These are phyloP conservation scores for Hanseniaspora taiwanica DNA, from an alignment of 805 yeast species.

Conservation along the genomic window DNA sequence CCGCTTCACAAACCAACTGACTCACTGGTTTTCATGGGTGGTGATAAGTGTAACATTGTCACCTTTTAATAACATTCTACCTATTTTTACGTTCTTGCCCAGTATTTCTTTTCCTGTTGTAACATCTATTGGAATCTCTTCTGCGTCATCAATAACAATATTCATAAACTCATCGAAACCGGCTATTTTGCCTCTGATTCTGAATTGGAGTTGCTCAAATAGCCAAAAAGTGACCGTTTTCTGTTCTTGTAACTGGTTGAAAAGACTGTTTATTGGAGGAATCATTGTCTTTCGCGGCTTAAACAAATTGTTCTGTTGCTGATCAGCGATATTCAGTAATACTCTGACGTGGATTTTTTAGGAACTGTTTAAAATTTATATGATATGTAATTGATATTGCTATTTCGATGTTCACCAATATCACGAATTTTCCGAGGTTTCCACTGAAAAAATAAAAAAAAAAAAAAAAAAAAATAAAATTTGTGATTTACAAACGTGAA, in stretches of 20 bases:
- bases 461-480: no score
- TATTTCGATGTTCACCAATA: no score
- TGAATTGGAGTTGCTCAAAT: conserved; percentile 64
- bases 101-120: conserved; percentile 20
- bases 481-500: no score
- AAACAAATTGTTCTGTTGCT: no score
- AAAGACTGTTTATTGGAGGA: conserved; percentile 87
- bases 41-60: conserved; percentile 78
- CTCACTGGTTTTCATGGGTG: conserved; percentile 2
- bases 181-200: conserved; percentile 70
- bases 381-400: no score
- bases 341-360: no score
- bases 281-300: no score
- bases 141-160: conserved; percentile 45
- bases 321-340: no score
- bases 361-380: no score
- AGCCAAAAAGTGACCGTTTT: conserved; percentile 76
- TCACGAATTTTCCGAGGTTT: no score
- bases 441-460: no score
- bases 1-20: neutral
- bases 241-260: conserved; percentile 75
- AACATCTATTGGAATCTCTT: conserved; percentile 46
- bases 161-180: conserved; percentile 99
- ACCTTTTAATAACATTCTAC: conserved; percentile 76
- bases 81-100: conserved; percentile 34